Base-by-base conservation (phyloP, 2,329 filamentous ascomycete genomes). In the Aspergillus udagawae region DNA sequence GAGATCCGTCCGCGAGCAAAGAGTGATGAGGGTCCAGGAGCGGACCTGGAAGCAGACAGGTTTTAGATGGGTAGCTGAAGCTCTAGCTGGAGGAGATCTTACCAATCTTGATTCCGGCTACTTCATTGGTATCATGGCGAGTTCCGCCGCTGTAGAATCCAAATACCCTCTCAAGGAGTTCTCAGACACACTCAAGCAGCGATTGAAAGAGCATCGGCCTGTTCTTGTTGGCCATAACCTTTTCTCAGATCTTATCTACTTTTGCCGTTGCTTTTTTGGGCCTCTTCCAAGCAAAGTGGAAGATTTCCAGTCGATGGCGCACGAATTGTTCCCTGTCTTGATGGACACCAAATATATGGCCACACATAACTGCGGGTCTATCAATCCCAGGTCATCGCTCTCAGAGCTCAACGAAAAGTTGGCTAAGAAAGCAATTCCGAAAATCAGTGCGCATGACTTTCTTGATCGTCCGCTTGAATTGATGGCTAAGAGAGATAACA, bases 301-400 rank as follows among this genome's bases (percentile, higher is more conserved):
- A 49, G 81, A 81, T 27, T 87, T 86, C 63, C 73, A 78, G 56
- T 60, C 69, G 4, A 70, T 72, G 32, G 74, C 85, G 1, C 81
- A 85, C 57, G 67, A 75, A 10, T 64, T 83, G 3, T 86, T 86
- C 62, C 85, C 85, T 0, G 64, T 78, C 4, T 74, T 87, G 17
- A 74, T 87, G 20, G 85, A 87, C 61, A 87, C 85, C 0, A 87
- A 87, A 64, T 87, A 85, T 62, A 76, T 87, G 64, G 83, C 82
- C 4, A 86, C 84, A 1, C 77, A 83, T 63, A 78, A 82, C 47
- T 82, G 78, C 58, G 80, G 60, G 71, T 82, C 69, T 69, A 67
- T 82, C 56, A 83, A 80, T 55, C 78, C 80, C 1, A 75, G 49
- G 42, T 75, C 70, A 38, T 75, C 68, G 21, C 66, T 73, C 50